Conservation (phyloP, 2,329 filamentous ascomycete species). For the Parascedosporium putredinis region DNA sequence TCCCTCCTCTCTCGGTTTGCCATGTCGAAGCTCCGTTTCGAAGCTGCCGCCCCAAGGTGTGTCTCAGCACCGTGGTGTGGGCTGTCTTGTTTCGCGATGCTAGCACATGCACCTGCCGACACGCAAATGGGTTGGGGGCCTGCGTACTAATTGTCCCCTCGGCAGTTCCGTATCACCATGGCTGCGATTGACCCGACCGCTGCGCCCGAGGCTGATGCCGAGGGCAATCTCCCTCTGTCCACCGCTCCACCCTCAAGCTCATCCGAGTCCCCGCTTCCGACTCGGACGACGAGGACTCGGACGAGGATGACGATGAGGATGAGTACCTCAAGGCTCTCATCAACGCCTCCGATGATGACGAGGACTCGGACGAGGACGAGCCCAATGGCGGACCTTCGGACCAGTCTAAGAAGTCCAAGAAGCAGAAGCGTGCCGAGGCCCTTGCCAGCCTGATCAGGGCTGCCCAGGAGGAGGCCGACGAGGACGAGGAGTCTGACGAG, state of each 20-base stretch:
- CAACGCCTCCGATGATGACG: slow-evolving; percentile 35
- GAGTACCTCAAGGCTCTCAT: slow-evolving; percentile 51
- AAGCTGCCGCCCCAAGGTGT: too few relatives aligned
- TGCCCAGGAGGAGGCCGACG: slow-evolving; percentile 40
- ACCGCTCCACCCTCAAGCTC: slow-evolving; percentile 83
- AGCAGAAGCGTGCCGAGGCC: slow-evolving; percentile 68
- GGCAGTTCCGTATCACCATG: slow-evolving; percentile 94
- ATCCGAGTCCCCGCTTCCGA: slow-evolving; percentile 59
- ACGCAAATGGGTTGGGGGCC: too few relatives aligned
- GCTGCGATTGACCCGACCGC: slow-evolving; percentile 90
- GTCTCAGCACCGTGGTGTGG: too few relatives aligned
- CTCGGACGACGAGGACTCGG: slow-evolving; percentile 41
- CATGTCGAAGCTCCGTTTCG: too few relatives aligned
- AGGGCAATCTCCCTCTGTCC: slow-evolving; percentile 50
- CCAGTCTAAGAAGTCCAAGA: slow-evolving; percentile 72
- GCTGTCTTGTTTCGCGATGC: not conserved
- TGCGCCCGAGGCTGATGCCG: slow-evolving; percentile 54
- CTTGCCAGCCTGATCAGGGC: slow-evolving; percentile 58
- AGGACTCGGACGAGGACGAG: slow-evolving; percentile 53
- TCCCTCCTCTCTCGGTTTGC: not conserved
- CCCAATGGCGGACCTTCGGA: slow-evolving; percentile 85
- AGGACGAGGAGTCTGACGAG: slow-evolving; percentile 46
- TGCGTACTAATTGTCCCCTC: too few relatives aligned
- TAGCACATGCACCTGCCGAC: too few relatives aligned
- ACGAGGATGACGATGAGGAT: slow-evolving; percentile 56